Conservation (phyloP, 257 asterid species). For the Solanum commersonii region DNA sequence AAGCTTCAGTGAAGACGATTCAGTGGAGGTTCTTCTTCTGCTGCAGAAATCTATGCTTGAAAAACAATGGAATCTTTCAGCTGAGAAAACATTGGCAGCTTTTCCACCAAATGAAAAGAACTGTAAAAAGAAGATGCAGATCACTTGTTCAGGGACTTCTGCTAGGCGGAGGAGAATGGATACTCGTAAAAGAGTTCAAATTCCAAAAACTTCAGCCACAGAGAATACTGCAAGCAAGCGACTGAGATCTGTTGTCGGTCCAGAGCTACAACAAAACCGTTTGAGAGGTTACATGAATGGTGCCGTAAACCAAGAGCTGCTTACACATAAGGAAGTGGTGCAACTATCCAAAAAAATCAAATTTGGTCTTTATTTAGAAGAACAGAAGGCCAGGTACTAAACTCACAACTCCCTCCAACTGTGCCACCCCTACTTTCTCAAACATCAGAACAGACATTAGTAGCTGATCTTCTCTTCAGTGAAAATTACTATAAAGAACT, state of each 20-base stretch:
- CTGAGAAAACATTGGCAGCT: slow-evolving; percentile 6
- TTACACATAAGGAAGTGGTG: slow-evolving; percentile 72
- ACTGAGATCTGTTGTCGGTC: slow-evolving; percentile 33
- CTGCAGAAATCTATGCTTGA: slow-evolving; percentile 89
- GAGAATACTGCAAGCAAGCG: slow-evolving; percentile 17
- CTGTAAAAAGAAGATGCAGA: slow-evolving; percentile 19
- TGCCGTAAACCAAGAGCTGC: slow-evolving; percentile 48
- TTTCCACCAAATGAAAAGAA: slow-evolving; percentile 5
- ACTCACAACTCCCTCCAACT: neutral
- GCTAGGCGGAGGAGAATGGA: slow-evolving; percentile 78
- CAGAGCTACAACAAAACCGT: slow-evolving; percentile 48
- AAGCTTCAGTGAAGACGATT: slow-evolving; percentile 17
- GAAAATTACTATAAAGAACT: neutral
- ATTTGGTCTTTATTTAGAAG: slow-evolving; percentile 58
- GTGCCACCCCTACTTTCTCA: neutral
- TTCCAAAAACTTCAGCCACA: slow-evolving; percentile 13
- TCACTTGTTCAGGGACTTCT: slow-evolving; percentile 58
- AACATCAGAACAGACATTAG: neutral
- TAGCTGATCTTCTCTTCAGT: neutral
- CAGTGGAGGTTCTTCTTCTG: slow-evolving; percentile 66
- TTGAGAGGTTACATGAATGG: slow-evolving; percentile 64
- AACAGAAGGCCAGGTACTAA: slow-evolving; percentile 58
- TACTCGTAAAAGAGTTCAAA: slow-evolving; percentile 20
- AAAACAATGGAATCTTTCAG: slow-evolving; percentile 84
- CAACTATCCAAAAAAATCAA: slow-evolving; percentile 63